Conservation (phyloP, 768 basidiomycete species). For the Saitozyma podzolica region DNA sequence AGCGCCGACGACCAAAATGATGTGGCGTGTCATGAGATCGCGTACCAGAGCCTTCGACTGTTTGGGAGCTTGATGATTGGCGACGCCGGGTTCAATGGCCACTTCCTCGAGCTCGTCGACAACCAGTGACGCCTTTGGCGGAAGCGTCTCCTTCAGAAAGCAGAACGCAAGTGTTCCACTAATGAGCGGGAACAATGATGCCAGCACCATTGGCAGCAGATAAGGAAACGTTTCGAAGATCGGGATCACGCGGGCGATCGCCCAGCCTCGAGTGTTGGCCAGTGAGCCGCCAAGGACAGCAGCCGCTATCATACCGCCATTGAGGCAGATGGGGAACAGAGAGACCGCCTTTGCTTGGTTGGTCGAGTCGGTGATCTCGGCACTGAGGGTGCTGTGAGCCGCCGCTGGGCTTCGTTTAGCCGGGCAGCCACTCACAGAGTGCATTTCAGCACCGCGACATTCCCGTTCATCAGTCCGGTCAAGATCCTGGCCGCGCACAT, state of each 20-base stretch:
- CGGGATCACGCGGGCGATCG: conserved; percentile 15
- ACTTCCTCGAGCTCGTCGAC: background rate
- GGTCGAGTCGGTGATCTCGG: conserved; percentile 36
- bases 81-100: background rate
- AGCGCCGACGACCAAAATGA: conserved; percentile 26
- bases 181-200: conserved; percentile 23
- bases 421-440: conserved; percentile 23
- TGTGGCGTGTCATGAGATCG: conserved; percentile 23
- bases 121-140: background rate
- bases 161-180: conserved; percentile 24
- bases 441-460: conserved; percentile 32
- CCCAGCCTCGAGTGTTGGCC: conserved; percentile 1
- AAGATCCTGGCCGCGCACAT: conserved; percentile 25
- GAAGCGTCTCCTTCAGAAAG: conserved; percentile 35
- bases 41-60: background rate
- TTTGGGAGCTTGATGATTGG: background rate
- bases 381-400: conserved; percentile 13
- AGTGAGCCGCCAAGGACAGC: conserved; percentile 27
- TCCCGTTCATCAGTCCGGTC: conserved; percentile 32
- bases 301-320: conserved; percentile 29
- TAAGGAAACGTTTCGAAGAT: conserved; percentile 28
- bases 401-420: background rate
- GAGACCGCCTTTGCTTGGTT: conserved; percentile 35
- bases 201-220: conserved; percentile 25
- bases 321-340: conserved; percentile 34